Evolutionary conservation across 768 basidiomycete species (phyloP), one percentile per base, ranked within the genome.

Genomic region (Leccinum incarnatum): DNA sequence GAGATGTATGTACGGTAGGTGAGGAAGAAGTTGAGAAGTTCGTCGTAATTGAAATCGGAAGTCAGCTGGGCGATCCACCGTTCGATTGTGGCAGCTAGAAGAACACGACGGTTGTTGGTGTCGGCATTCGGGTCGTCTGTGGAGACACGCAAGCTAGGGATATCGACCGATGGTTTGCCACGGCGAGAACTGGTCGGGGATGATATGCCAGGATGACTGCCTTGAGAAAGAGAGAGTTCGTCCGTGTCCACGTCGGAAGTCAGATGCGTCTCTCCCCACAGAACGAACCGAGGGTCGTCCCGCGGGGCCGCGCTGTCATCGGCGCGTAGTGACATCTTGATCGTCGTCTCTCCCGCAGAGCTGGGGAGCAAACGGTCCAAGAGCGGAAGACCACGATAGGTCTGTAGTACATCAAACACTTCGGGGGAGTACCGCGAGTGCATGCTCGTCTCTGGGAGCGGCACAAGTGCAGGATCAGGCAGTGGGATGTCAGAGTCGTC

Each of bases 11-110:
- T 85, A 56, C 94, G 86, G 69, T 94, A 97, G 2, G 93, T 95
- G 70, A 96, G 81, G 81, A 97, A 93, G 71, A 95, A 95, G 66
- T 91, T 86, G 57, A 93, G 80, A 29, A 95, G 79, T 65, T 94
- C 91, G 69, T 94, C 93, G 58, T 92, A 91, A 71, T 90, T 86
- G 66, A 94, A 77, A 65, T 90, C 87, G 65, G 87, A 89, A 30
- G 95, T 95, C 51, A 96, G 76, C 67, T 96, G 92, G 1, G 91
- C 93, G 55, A 97, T 87, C 91, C 92, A 93, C 0, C 94, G 87
- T 71, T 95, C 94, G 66, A 95, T 92, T 3, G 92, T 94, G 4
- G 93, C 93, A 0, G 92, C 94, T 14, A 95, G 77, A n/a, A 96
- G 77, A 25, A 91, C 77, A 62, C 68, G 74, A 47, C 37, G 57